Conservation (phyloP, 176 grass and related monocot genomes). For the Themeda triandra region DNA sequence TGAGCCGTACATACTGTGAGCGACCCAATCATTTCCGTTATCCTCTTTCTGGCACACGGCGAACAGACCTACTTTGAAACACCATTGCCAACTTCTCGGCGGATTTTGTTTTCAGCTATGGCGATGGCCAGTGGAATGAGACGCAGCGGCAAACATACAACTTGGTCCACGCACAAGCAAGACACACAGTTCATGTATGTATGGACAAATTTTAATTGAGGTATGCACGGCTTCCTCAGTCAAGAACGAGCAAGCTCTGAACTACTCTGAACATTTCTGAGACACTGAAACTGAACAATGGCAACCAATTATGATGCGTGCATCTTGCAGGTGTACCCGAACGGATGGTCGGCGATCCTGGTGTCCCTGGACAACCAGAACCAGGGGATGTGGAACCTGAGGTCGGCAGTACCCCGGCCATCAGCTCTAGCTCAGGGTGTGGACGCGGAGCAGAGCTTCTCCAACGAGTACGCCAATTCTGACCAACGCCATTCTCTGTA, state of each 20-base stretch:
- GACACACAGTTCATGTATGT: conserved; percentile 78
- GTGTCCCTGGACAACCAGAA: conserved; percentile 91
- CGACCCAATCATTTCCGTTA: background rate
- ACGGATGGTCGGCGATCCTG: conserved; percentile 18
- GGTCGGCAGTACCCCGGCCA: conserved; percentile 37
- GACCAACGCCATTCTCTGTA: no score
- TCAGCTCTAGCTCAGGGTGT: conserved; percentile 82
- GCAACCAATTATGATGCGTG: conserved; percentile 40
- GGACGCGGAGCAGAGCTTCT: conserved; percentile 69
- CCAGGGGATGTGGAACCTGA: conserved; percentile 90
- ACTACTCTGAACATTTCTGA: no score
- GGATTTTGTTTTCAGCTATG: conserved; percentile 47
- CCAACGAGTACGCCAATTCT: no score
- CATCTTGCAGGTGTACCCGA: background rate
- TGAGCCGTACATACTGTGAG: no score
- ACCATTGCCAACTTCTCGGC: background rate
- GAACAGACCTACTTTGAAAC: background rate
- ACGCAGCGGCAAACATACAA: conserved; percentile 57
- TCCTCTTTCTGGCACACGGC: background rate
- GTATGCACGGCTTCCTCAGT: background rate
- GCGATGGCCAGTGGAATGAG: conserved; percentile 64
- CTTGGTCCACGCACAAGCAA: conserved; percentile 58
- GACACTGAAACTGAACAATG: no score
- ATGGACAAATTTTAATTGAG: background rate
- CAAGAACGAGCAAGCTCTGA: background rate